A percentile compares a stretch with the other conserved stretches of the same genome.
Conservation (phyloP, 202 grass and related monocot genomes). For the Schoenoplectus triqueter region DNA sequence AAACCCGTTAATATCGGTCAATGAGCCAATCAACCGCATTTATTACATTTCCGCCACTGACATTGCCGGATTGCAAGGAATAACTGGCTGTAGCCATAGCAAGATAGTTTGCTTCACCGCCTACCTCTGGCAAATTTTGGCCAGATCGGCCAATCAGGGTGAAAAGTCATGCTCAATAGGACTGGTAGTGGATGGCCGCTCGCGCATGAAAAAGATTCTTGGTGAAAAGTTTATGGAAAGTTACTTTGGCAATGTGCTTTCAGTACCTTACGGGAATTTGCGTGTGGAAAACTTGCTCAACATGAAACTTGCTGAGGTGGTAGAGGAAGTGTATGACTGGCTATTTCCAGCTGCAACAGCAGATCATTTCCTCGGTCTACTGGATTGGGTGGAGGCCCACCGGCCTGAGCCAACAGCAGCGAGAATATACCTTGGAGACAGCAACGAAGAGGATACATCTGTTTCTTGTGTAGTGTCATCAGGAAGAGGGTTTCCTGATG, state of each 20-base stretch:
- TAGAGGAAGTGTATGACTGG: conserved; percentile 65
- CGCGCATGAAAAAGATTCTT: conserved; percentile 42
- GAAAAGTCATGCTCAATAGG: conserved; percentile 70
- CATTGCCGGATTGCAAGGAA: conserved; percentile 44
- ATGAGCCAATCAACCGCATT: conserved; percentile 59
- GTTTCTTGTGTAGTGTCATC: conserved; percentile 65
- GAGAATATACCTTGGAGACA: conserved; percentile 49
- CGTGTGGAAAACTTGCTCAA: conserved; percentile 10
- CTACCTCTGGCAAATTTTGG: conserved; percentile 62
- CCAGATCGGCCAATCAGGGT: conserved; percentile 35
- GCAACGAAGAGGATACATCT: conserved; percentile 31
- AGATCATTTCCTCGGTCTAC: conserved; percentile 59
- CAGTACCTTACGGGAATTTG: conserved; percentile 59
- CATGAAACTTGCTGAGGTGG: conserved; percentile 60
- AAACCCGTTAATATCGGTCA: not conserved
- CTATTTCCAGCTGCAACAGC: conserved; percentile 51
- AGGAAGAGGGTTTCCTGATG: conserved; percentile 63
- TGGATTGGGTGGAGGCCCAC: conserved; percentile 70
- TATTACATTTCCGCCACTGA: conserved; percentile 58
- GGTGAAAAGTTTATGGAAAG: conserved; percentile 43
- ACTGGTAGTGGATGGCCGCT: conserved; percentile 68
- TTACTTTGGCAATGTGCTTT: conserved; percentile 87
- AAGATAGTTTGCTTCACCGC: conserved; percentile 84
- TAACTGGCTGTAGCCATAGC: conserved; percentile 46
- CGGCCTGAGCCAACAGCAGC: conserved; percentile 49